Evolutionary conservation across 768 basidiomycete species (phyloP).

Genomic region (Agrocybe pediades): DNA sequence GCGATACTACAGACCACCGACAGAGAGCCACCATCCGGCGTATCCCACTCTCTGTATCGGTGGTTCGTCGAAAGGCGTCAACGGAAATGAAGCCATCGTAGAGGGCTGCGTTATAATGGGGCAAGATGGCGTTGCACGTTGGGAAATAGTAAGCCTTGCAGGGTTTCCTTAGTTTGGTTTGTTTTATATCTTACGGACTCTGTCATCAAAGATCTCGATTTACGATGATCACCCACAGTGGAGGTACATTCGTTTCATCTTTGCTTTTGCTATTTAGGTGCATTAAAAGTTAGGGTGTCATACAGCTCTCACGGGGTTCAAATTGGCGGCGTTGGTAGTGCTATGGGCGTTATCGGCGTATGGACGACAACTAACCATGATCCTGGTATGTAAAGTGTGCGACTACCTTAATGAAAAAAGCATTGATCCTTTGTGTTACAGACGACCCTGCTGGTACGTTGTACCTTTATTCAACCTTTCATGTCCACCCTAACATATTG

Average conservation of each 20-base stretch:
- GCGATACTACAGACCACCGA: slow-evolving; percentile 26
- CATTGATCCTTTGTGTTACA: slow-evolving; percentile 17
- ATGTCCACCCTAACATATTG: not conserved
- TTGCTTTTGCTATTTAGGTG: not conserved
- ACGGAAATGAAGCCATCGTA: slow-evolving; percentile 43
- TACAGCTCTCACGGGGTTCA: slow-evolving; percentile 68
- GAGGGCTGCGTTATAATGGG: slow-evolving; percentile 55
- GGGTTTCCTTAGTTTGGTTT: not conserved
- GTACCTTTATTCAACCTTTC: not conserved
- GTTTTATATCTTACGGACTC: slow-evolving; percentile 3
- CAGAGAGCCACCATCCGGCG: slow-evolving; percentile 14
- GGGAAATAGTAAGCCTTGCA: slow-evolving; percentile 56
- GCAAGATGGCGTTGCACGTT: slow-evolving; percentile 45
- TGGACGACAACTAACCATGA: slow-evolving; percentile 70
- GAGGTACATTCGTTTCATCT: slow-evolving; percentile 43
- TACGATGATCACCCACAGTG: slow-evolving; percentile 57
- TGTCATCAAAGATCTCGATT: slow-evolving; percentile 46
- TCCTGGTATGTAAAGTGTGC: slow-evolving; percentile 35
- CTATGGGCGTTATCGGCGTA: slow-evolving; percentile 64
- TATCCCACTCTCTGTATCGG: slow-evolving; percentile 50
- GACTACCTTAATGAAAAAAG: not conserved
- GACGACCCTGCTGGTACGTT: slow-evolving; percentile 65
- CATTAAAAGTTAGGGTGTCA: not conserved
- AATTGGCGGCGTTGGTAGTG: slow-evolving; percentile 65
- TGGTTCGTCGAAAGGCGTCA: slow-evolving; percentile 45